Conservation (phyloP, 352 stramenopile genomes). For the Pythium volutum region DNA sequence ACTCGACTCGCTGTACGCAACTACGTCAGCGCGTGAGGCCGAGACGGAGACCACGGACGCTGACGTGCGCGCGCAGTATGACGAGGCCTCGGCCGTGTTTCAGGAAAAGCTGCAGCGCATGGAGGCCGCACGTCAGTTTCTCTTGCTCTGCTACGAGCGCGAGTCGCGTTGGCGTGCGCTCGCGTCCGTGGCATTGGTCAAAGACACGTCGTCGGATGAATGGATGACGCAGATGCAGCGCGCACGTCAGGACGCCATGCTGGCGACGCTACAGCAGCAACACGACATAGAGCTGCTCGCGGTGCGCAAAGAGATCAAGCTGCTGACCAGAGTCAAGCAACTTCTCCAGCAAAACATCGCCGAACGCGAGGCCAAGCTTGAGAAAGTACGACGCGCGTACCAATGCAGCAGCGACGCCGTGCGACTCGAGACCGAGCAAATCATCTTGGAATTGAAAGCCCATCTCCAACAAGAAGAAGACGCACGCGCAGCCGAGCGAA, state of each 20-base stretch:
- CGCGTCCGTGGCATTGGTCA: constrained; percentile 42
- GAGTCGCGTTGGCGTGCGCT: constrained; percentile 60
- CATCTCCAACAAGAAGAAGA: constrained; percentile 35
- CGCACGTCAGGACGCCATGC: constrained; percentile 46
- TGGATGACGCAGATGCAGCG: constrained; percentile 67
- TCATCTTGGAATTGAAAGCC: constrained; percentile 38
- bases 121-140: constrained; percentile 48
- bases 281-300: constrained; percentile 38
- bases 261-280: constrained; percentile 44
- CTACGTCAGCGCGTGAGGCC: no score
- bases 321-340: constrained; percentile 39
- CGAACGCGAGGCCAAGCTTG: constrained; percentile 30
- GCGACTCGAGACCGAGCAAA: constrained; percentile 38
- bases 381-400: constrained; percentile 42
- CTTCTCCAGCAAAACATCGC: constrained; percentile 37
- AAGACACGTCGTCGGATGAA: constrained; percentile 54
- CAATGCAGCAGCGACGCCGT: constrained; percentile 50
- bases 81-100: constrained; percentile 37
- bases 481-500: constrained; percentile 32
- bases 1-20: constrained; percentile 40
- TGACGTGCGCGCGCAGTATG: background rate
- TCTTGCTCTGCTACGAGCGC: constrained; percentile 63
- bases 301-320: constrained; percentile 46
- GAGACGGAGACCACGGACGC: background rate
- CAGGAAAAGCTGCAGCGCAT: constrained; percentile 47